Conservation (phyloP, 257 asterid genomes). For the Solanum rostratum region DNA sequence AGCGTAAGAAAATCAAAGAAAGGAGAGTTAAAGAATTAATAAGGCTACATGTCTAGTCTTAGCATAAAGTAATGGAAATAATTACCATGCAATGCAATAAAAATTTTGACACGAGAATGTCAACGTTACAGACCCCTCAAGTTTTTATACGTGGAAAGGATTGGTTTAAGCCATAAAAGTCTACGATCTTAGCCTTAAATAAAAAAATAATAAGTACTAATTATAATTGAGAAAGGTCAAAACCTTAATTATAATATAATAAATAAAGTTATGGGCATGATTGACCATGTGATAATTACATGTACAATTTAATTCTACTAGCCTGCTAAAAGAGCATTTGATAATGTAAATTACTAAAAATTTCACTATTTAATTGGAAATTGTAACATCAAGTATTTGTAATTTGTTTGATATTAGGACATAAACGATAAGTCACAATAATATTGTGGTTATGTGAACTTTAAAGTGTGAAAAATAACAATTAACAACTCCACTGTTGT, state of each 20-base stretch:
- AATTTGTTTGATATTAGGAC: not conserved
- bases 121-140: not conserved
- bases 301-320: not conserved
- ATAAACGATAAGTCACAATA: not conserved
- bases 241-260: not conserved
- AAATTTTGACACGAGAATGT: not conserved
- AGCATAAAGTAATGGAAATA: not conserved
- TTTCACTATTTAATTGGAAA: not conserved
- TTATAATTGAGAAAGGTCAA: not conserved
- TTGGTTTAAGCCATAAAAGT: not conserved
- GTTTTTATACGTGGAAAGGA: not conserved
- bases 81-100: not conserved
- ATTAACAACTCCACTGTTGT: not conserved
- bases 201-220: not conserved
- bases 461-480: not conserved
- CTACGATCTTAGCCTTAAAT: not conserved
- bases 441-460: not conserved
- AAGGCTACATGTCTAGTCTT: not conserved
- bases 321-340: not conserved
- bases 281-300: not conserved
- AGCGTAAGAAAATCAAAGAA: not conserved
- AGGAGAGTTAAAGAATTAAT: not conserved
- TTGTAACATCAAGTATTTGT: not conserved
- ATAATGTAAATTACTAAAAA: not conserved
- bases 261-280: not conserved